Evolutionary conservation across 768 basidiomycete species (phyloP), one percentile per base, ranked within the genome.

Genomic region (Trametes gibbosa): DNA sequence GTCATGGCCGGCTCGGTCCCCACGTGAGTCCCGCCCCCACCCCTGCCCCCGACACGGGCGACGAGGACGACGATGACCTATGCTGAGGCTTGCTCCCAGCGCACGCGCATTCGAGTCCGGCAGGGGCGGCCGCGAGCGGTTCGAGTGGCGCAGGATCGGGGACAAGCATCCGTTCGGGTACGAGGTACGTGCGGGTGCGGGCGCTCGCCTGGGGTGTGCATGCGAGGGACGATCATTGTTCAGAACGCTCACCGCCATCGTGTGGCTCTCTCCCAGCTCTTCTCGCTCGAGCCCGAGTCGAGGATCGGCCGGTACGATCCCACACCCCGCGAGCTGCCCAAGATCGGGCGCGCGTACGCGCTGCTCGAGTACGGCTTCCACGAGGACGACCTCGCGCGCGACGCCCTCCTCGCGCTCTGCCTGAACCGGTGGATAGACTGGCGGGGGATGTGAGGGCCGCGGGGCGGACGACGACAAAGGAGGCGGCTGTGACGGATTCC

Each of bases 361-460:
- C 75, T 81, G 58, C 68, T 90, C 55, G 79, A 81, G 56, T 90
- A 88, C 72, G 79, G 74, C 49, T 90, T 90, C 72, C 77, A 75
- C 43, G 76, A 86, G 49, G 82, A 82, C 59, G 67, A 74, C 35
- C 81, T 90, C 53, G 71, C 90, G 63, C 77, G 86, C 19, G 81
- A 89, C 66, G 78, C 81, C 5, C 73, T 90, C 58, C 73, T 90
- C 40, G 78, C 90, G 7, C 76, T 91, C 53, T 85, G 80, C 68
- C 74, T 91, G 63, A 89, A 89, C 71, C 79, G 89, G 58, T 90
- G 87, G 87, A 72, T 90, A 68, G 89, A 90, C 73, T 73, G 77
- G 69, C 76, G 75, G 67, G 80, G 81, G 35, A 71, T 80, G 66
- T 80, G 46, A 65, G 53, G 45, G 48, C 29, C 29, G 29, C 29